A percentile compares a stretch with the other conserved stretches of the same genome.
phyloP scores from a whole-genome alignment of 208 protist genomes.

The Trypanosoma lewisi region DNA sequence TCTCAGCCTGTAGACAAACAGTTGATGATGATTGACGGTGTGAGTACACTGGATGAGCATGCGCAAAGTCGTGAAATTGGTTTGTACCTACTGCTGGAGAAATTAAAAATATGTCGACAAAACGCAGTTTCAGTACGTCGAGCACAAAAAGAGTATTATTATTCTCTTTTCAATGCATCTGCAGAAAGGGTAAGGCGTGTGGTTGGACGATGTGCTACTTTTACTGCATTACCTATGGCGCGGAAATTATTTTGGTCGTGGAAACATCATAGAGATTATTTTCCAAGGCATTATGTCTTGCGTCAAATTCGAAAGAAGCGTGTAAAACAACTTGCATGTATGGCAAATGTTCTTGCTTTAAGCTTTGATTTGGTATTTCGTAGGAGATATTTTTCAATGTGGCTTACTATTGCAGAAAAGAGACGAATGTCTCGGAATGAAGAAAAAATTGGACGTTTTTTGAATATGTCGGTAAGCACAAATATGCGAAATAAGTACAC shows the following conservation, averaged over 20 bases:
- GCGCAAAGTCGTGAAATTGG: constrained; percentile 35
- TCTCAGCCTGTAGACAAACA: not conserved
- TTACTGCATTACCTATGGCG: constrained; percentile 28
- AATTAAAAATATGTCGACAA: constrained; percentile 44
- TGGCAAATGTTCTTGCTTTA: constrained; percentile 11
- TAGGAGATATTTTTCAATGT: constrained; percentile 21
- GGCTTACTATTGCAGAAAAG: constrained; percentile 4
- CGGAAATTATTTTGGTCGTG: constrained; percentile 46
- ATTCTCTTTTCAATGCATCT: constrained; percentile 38
- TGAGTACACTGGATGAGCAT: constrained; percentile 32
- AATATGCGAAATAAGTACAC: not conserved
- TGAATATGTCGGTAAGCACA: not conserved
- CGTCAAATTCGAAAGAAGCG: constrained; percentile 39
- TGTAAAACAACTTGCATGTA: constrained; percentile 20
- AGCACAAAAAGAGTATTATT: constrained; percentile 63
- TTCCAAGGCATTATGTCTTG: constrained; percentile 49
- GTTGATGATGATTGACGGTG: constrained; percentile 32
- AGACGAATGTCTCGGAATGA: not conserved
- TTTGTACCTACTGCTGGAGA: constrained; percentile 44
- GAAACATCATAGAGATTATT: constrained; percentile 43
- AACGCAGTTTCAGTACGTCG: constrained; percentile 52
- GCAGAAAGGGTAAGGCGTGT: constrained; percentile 36
- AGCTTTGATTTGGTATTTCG: not conserved
- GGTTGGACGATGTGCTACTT: constrained; percentile 41
- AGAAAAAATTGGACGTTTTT: not conserved